A percentile compares a stretch with the other conserved stretches of the same genome.
Conservation (phyloP, 192 early-diverging fungal genomes). For the Helicostylum pulchrum region DNA sequence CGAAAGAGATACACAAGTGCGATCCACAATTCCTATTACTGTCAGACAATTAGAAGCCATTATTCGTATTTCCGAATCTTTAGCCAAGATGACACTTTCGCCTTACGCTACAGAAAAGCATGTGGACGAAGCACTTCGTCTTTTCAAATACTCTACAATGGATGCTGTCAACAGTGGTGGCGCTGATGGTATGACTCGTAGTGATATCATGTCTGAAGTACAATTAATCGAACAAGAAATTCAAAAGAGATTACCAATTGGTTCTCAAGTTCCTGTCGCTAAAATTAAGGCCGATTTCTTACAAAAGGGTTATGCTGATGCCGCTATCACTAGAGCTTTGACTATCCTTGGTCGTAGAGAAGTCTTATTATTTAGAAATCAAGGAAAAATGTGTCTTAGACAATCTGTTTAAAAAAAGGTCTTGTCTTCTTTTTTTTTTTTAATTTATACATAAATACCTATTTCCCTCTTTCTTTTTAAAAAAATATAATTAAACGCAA, state of each 20-base stretch:
- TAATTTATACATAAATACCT: too few relatives aligned
- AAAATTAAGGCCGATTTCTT: slow-evolving; percentile 50
- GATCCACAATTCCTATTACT: slow-evolving; percentile 94
- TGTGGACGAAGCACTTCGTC: slow-evolving; percentile 94
- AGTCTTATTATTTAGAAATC: slow-evolving; percentile 75
- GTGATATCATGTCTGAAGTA: slow-evolving; percentile 73
- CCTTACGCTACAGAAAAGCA: slow-evolving; percentile 82
- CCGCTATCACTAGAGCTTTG: slow-evolving; percentile 69
- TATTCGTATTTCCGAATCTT: slow-evolving; percentile 94
- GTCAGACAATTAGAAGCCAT: slow-evolving; percentile 98
- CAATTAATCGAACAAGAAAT: slow-evolving; percentile 81
- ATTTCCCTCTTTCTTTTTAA: too few relatives aligned
- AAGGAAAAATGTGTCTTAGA: slow-evolving; percentile 52
- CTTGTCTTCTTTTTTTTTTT: too few relatives aligned
- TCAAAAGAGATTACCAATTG: slow-evolving; percentile 81
- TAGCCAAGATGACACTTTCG: slow-evolving; percentile 92
- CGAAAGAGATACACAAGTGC: slow-evolving; percentile 65
- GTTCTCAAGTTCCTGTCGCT: slow-evolving; percentile 64
- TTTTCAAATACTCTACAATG: slow-evolving; percentile 98
- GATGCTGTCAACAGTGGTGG: slow-evolving; percentile 90
- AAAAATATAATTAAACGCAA: too few relatives aligned
- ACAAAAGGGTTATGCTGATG: slow-evolving; percentile 44
- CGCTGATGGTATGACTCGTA: slow-evolving; percentile 76
- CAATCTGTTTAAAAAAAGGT: slow-evolving; percentile 25
- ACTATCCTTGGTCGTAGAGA: slow-evolving; percentile 80